Base-by-base conservation (phyloP, 1,139 yeast species). In the Casaregolazyma lundiana region DNA sequence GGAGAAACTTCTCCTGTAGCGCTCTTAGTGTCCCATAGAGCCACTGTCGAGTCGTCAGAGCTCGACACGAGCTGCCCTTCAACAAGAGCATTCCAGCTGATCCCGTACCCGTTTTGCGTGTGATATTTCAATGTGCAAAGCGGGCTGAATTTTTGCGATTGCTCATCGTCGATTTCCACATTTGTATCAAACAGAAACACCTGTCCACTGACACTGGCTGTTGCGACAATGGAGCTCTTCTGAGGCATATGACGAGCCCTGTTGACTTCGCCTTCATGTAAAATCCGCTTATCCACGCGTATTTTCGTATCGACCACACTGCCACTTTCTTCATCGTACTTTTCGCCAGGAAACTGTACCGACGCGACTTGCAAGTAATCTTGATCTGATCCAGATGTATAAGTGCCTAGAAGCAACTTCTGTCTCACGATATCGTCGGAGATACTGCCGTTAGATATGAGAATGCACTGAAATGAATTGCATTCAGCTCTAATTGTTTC, bases 241-340 rank as follows among this genome's bases (percentile, higher is more conserved):
- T 81, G 85, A 0, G 96, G 96, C 79, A 81, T 78, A 57, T 77
- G 80, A 40, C 96, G 76, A 3, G 95, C 95, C 51, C 92, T 72
- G 60, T 90, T 90, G 44, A 89, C 80, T 61, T 87, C 96, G 2
- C 69, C 68, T 6, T 75, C 68, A 54, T 77, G 80, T 41, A 53
- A 57, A 44, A 67, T 48, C 41, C 47, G 24, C 21, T 43, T 49
- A n/a, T 40, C 41, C 19, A 53, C 41, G 35, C 41, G 44, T 26
- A 53, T 44, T 32, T 48, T 50, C 9, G 46, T 35, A 20, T 43
- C 43, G 4, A 41, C 34, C 16, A 36, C 38, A 15, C 21, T 36
- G 4, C 44, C 44, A 13, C 53, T 62, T n/a, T 58, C 61, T 35
- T 59, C 56, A 46, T 53, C 52, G 2, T 53, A 54, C 18, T 38